Conservation (phyloP, 805 yeast species). For the Ogataea trehaloabstinens region DNA sequence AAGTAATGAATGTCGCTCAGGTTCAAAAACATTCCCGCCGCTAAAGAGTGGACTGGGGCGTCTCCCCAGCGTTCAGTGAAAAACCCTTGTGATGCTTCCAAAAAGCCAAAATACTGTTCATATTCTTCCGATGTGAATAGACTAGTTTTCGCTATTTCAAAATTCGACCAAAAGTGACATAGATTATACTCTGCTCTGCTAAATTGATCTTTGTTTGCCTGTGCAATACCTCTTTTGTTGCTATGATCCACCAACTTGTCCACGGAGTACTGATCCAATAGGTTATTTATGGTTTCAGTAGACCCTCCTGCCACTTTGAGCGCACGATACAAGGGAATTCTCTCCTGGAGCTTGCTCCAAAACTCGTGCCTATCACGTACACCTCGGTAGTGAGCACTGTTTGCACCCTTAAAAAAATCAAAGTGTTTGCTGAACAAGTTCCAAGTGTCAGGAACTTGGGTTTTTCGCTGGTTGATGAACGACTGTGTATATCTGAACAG, state of each 20-base stretch:
- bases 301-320: slow-evolving; percentile 9
- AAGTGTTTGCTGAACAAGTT: slow-evolving; percentile 51
- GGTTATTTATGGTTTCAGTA: slow-evolving; percentile 14
- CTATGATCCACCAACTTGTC: slow-evolving; percentile 39
- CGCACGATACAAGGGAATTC: slow-evolving; percentile 27
- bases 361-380: slow-evolving; percentile 25
- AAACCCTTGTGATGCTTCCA: slow-evolving; percentile 79
- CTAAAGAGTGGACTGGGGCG: slow-evolving; percentile 91
- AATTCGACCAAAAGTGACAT: slow-evolving; percentile 92
- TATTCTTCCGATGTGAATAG: slow-evolving; percentile 67
- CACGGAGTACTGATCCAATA: slow-evolving; percentile 32
- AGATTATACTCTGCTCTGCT: slow-evolving; percentile 68
- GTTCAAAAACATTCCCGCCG: slow-evolving; percentile 71
- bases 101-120: slow-evolving; percentile 59
- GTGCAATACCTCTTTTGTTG: slow-evolving; percentile 30
- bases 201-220: slow-evolving; percentile 51
- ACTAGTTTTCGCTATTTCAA: slow-evolving; percentile 84
- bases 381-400: slow-evolving; percentile 29
- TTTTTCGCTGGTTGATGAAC: slow-evolving; percentile 47
- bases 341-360: slow-evolving; percentile 23
- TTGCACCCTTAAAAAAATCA: slow-evolving; percentile 33
- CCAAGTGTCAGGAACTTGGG: slow-evolving; percentile 68
- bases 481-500: slow-evolving; percentile 70
- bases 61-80: slow-evolving; percentile 96
- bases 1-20: slow-evolving; percentile 80